Evolutionary conservation across 2,329 filamentous ascomycete species (phyloP), one percentile per base, ranked within the genome.

Genomic region (Diaporthe capsici): DNA sequence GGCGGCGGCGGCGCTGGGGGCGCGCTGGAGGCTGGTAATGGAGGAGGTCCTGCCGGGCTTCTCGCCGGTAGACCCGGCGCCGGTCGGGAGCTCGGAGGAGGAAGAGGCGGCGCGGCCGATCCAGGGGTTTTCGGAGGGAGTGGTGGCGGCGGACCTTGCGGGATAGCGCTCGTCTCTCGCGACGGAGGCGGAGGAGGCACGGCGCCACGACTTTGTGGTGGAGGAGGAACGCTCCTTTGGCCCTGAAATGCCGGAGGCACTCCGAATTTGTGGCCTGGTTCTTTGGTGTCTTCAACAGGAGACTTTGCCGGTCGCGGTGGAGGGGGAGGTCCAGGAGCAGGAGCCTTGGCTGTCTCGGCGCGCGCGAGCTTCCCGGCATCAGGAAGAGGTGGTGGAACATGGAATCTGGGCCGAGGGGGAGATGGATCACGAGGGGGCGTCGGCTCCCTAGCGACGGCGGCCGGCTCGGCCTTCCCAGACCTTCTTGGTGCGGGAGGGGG

Each of bases 341-440:
- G 88, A 73, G 79, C 81, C 81, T 79, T 86, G 82, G 81, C 88
- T 84, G 81, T 87, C 79, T 83, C 89, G 82, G 73, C 84, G 85
- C 92, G 88, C 4, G 94, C 95, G 82, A 92, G 97, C 84, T 95
- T 98, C 51, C 97, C 97, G 75, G 97, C 97, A 83, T 98, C 96
- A 73, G 95, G 92, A 76, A 98, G 85, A 3, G 96, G 94, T 47
- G 97, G 97, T 61, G 97, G 97, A 12, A 95, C 96, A 78, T 92
- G 90, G 86, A 98, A 98, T 80, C 89, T 90, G 12, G 91, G 91
- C 71, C 92, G 90, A 25, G 92, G 91, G 17, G 95, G 94, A 20
- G 93, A 92, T 20, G 93, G 90, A 76, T 95, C 93, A 81, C 92
- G 89, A 42, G 93, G 90, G n/a, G 94, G 91, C 51, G 88, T 86